These are phyloP conservation scores for Liriodendron chinense DNA, from an alignment of 164 flowering plant species.

Conservation along the genomic window DNA sequence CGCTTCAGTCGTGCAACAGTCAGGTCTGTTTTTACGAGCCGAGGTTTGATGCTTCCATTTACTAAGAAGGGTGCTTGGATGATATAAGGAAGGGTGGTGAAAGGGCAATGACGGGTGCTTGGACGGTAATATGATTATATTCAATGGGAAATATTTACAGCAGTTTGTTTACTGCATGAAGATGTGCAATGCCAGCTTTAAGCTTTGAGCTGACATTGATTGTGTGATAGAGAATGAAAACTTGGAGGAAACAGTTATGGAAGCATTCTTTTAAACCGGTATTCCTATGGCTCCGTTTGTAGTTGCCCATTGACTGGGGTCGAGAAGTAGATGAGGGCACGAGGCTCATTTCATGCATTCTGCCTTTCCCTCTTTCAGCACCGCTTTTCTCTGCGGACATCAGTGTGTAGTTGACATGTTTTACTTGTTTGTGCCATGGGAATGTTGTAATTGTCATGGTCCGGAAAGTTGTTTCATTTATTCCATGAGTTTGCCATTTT, in stretches of 20 bases:
- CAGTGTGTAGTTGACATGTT: neutral
- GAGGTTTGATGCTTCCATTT: conserved; percentile 75
- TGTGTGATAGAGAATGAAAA: neutral
- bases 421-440: neutral
- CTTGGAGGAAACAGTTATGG: neutral
- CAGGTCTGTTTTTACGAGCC: conserved; percentile 96
- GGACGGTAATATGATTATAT: neutral
- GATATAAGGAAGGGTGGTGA: neutral
- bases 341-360: neutral
- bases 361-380: neutral
- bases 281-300: neutral
- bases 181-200: neutral
- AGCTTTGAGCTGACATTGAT: neutral
- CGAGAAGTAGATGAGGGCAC: neutral
- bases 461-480: neutral
- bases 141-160: neutral
- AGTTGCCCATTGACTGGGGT: neutral
- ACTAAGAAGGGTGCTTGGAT: conserved; percentile 25
- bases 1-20: conserved; percentile 84
- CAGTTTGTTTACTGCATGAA: neutral
- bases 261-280: neutral
- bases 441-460: neutral
- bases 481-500: neutral
- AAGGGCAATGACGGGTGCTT: neutral
- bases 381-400: neutral